Base-by-base conservation (phyloP, 495 filamentous ascomycete species). In the Neurospora sp. region DNA sequence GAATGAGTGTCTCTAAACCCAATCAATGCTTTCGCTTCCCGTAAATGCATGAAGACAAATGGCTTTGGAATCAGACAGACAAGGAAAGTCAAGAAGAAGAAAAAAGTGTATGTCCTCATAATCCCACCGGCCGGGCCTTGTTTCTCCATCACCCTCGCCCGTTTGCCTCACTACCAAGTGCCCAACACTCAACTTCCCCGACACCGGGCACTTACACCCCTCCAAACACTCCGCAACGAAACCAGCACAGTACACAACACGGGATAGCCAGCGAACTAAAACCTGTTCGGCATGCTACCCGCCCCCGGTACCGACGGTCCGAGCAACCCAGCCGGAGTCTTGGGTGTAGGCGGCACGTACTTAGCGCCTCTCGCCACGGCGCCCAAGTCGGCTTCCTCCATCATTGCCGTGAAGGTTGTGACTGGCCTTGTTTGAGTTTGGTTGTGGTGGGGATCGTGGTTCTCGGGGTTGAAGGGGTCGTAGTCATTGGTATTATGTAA, bases 341-440 rank as follows among this genome's bases (percentile, higher is more conserved):
- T 40, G 39, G 68, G 40, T 40, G 70, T 65, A 20, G 40, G n/a
- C 7, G 76, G 79, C 44, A 83, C 77, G 61, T 77, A 86, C 8
- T 80, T 77, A 68, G 85, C 78, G 0, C 83, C 84, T 68, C 79
- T 79, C 75, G 79, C 82, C 68, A 88, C 85, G 12, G 84, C 86
- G 2, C 86, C 89, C 22, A 83, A 53, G 38, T 79, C 78, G 2
- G 80, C 81, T 35, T 82, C 79, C 74, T 89, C 85, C 82, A 93
- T 88, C 82, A 93, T 84, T 73, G 89, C 86, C 37, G 84, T 86
- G 75, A 93, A 92, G 3, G 88, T 91, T 20, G 89, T 92, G 73
- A 86, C 53, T 31, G 53, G 53, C 17, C 53, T 65, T 35, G 53
- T 65, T 16, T 35, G 31, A 31, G 27, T 31, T 1, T 17, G 42